phyloP scores from a whole-genome alignment of 441 rosid species.

The Lagerstroemia fauriei region DNA sequence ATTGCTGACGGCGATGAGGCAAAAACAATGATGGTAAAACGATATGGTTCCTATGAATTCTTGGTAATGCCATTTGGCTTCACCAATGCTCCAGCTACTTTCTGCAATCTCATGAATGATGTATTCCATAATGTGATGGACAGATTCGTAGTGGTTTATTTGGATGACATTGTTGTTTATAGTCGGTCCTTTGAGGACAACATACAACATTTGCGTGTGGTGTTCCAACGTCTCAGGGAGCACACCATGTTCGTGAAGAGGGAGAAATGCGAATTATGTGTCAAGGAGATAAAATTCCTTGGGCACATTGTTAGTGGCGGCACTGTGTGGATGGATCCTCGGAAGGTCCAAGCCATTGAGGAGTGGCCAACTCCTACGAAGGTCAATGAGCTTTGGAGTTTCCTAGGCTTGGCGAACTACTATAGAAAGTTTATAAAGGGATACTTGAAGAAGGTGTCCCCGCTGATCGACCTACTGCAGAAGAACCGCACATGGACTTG shows the following conservation, averaged over 20 bases:
- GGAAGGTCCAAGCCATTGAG: neutral
- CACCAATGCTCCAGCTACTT: neutral
- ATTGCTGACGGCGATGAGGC: neutral
- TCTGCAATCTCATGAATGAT: neutral
- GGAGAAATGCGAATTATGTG: neutral
- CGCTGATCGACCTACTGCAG: neutral
- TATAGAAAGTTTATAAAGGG: neutral
- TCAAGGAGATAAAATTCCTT: neutral
- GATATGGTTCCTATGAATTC: neutral
- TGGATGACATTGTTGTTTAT: constrained; percentile 1
- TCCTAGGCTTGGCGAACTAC: neutral
- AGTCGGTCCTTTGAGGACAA: neutral
- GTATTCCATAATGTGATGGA: neutral
- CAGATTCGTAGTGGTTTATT: neutral
- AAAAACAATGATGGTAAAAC: neutral
- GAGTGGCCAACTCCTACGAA: neutral
- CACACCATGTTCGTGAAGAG: neutral
- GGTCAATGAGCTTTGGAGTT: neutral
- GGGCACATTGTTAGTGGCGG: neutral
- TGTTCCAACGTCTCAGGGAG: neutral
- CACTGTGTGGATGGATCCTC: neutral
- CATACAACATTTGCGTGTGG: neutral
- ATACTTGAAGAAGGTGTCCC: neutral
- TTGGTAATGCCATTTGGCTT: neutral
- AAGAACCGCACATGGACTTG: neutral